phyloP scores from a whole-genome alignment of 179 eudicot genomes.

The Vitellaria paradoxa region DNA sequence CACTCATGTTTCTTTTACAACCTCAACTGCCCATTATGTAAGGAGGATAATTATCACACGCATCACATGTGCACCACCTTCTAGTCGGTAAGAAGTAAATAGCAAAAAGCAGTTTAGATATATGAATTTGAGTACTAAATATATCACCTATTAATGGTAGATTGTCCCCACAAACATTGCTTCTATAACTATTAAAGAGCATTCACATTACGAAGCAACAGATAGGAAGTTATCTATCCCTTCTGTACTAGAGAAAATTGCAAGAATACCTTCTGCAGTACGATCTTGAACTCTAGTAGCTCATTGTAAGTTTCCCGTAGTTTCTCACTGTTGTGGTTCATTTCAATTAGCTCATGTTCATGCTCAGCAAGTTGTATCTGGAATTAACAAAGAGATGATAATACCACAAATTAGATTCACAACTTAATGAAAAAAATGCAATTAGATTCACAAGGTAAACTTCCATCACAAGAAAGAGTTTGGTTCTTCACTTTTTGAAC shows the following conservation, averaged over 20 bases:
- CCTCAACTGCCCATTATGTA: too few species aligned
- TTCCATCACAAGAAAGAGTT: background rate
- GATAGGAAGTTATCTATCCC: background rate
- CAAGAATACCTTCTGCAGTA: slow-evolving; percentile 76
- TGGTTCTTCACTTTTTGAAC: background rate
- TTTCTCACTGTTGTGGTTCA: slow-evolving; percentile 87
- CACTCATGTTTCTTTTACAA: too few species aligned
- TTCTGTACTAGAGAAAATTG: slow-evolving; percentile 1
- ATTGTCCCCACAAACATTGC: background rate
- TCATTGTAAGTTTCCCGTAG: slow-evolving; percentile 77
- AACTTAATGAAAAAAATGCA: background rate
- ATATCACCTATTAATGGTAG: background rate
- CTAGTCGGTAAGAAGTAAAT: background rate
- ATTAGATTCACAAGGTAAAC: background rate
- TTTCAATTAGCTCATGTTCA: slow-evolving; percentile 90
- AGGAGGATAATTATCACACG: too few species aligned
- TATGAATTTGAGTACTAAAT: background rate
- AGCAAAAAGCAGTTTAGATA: background rate
- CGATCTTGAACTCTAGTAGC: slow-evolving; percentile 94
- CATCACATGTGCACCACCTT: too few species aligned
- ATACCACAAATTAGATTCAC: background rate
- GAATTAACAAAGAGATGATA: slow-evolving; percentile 19
- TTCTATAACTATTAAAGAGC: background rate
- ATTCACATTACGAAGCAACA: background rate
- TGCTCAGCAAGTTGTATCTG: slow-evolving; percentile 81